Base-by-base conservation (phyloP, 768 basidiomycete species). In the Podaxis rugospora region DNA sequence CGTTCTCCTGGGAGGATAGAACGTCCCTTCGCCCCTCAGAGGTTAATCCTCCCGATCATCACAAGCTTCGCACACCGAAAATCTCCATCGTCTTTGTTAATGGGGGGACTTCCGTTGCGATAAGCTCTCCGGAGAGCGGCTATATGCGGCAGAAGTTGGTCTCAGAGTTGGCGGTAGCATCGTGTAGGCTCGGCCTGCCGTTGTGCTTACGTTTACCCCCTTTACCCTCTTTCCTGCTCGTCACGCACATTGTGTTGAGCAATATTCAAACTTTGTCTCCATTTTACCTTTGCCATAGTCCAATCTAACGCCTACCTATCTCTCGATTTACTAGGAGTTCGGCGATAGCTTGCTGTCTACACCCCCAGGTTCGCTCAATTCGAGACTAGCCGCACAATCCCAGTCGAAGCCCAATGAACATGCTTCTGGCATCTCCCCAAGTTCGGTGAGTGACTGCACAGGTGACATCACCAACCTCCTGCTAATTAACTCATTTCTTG, bases 381-480 rank as follows among this genome's bases (percentile, higher is more conserved):
- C 57, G 42, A 59, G 51, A 27, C 35, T 25, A 54, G 35, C 39
- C 11, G 40, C 32, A 60, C 53, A 54, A 21, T 49, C 21, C 23
- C 55, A 55, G 42, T 23, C 13, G 40, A 13, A 55, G 23, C 61
- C 65, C 42, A 66, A 65, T 60, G 63, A 62, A 54, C 61, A 66
- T 65, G 51, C 59, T 64, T 55, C 66, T 40, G 56, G 59, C 55
- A 60, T 51, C 62, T 64, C 47, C 36, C 49, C 49, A 37, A 25
- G 23, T 4, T 68, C 66, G 66, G 72, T 73, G 62, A 65, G 71
- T 65, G 40, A 58, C 59, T 53, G 56, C 51, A 59, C 55, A 7
- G 21, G 67, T 69, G 67, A 69, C 65, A 67, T 70, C 68, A 67
- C 57, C 40, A 42, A 25, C 14, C 47, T 49, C 47, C 36, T 18